These are phyloP conservation scores for Asterophora parasitica DNA, from an alignment of 768 basidiomycete species.

Conservation along the genomic window DNA sequence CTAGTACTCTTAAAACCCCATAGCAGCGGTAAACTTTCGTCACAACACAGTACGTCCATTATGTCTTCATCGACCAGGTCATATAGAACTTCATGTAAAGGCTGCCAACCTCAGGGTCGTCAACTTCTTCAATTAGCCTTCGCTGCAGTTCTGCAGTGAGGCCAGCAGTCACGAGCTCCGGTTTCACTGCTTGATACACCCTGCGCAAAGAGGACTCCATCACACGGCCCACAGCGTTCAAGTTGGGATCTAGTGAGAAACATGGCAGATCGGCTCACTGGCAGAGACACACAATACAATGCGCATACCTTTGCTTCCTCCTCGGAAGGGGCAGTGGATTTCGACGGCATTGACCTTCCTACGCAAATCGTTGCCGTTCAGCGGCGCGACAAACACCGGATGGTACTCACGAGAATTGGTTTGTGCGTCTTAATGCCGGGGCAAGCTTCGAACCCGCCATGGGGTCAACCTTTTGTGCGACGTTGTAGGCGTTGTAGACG, in stretches of 20 bases:
- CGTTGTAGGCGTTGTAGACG: neutral
- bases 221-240: neutral
- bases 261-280: too few species aligned
- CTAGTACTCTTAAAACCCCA: too few species aligned
- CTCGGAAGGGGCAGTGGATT: conserved; percentile 1
- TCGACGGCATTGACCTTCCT: neutral
- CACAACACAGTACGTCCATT: neutral
- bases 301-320: conserved; percentile 2
- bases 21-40: too few species aligned
- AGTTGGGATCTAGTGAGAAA: neutral
- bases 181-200: neutral
- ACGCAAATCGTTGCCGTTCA: neutral
- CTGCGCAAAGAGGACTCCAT: neutral
- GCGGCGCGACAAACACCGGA: neutral
- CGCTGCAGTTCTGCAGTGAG: neutral
- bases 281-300: too few species aligned
- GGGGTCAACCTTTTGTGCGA: neutral
- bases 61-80: conserved; percentile 6
- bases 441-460: neutral
- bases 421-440: neutral
- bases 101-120: neutral
- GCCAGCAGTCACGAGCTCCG: conserved; percentile 1
- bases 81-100: neutral
- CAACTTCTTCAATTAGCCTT: neutral
- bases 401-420: conserved; percentile 4